Base-by-base conservation (phyloP, 768 basidiomycete genomes). In the Sporobolomyces phaffii region DNA sequence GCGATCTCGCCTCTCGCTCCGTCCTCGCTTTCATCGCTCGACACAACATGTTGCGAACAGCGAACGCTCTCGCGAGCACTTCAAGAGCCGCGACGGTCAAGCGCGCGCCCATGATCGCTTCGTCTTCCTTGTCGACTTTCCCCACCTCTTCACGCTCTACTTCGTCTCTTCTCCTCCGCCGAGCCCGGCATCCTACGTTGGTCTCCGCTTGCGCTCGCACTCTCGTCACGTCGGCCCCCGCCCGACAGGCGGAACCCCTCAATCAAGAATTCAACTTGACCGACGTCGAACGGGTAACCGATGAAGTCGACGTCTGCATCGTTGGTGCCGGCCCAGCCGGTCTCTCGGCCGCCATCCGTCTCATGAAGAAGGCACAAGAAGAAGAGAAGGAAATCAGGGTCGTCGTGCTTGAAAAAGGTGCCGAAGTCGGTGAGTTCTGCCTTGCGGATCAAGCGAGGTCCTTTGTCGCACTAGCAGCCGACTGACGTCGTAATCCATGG, bases 321-420 rank as follows among this genome's bases (percentile, higher is more conserved):
- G 92, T 96, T 62, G 94, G 94, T 14, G 93, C 84, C 4, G 96
- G 93, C 4, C 96, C 96, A 0, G 94, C 96, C 0, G 94, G 96
- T 9, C 83, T 99, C 67, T 87, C 87, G 69, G 92, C 94, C n/a
- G 94, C 92, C 7, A 98, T 98, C 66, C 84, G 91, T 8, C 80
- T 99, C 59, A 97, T 94, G 79, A 93, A 98, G 78, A 84, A 96
- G 29, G 90, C 91, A 75, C 78, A 83, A 72, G 86, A 91, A 76
- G 83, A 81, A 47, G 96, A 98, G 80, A 99, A 99, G 78, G 94
- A 93, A 15, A 81, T 82, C 20, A 94, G 98, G 83, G 84, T 91
- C 44, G 94, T 91, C 89, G 61, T 75, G 87, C 83, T 2, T n/a
- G n/a, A n/a, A n/a, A 99, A 99, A 78, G 94, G 93, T 15, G 81